A percentile compares a stretch with the other conserved stretches of the same genome.
Conservation (phyloP, 331 rosid species). For the Ulmus americana region DNA sequence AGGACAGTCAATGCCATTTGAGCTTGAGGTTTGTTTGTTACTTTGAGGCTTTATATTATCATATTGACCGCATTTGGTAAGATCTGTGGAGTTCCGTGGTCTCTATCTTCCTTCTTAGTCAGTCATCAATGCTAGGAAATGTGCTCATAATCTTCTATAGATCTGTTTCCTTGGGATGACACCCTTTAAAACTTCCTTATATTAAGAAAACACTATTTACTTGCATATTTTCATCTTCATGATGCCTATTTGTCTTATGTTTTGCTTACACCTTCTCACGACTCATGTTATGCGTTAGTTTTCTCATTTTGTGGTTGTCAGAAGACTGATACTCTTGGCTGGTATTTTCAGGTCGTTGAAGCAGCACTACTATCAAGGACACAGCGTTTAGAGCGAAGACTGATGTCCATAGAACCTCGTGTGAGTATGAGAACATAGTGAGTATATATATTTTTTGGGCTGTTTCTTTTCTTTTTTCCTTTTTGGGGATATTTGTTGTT, state of each 20-base stretch:
- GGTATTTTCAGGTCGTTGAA: constrained; percentile 78
- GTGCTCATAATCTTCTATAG: neutral
- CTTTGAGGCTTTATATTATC: constrained; percentile 19
- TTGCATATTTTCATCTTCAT: neutral
- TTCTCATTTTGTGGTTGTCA: neutral
- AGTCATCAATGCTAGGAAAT: neutral
- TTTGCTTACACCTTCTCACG: neutral
- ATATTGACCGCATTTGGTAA: neutral
- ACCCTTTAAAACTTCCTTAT: too few relatives aligned
- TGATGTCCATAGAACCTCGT: constrained; percentile 91
- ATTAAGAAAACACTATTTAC: too few relatives aligned
- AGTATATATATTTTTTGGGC: constrained; percentile 27
- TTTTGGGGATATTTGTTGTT: neutral
- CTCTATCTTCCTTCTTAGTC: neutral
- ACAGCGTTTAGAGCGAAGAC: constrained; percentile 69
- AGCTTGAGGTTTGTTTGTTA: constrained; percentile 65
- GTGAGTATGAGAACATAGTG: constrained; percentile 92
- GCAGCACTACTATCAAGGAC: constrained; percentile 93
- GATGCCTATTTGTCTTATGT: neutral
- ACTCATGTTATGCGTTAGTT: neutral
- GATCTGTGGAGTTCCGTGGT: neutral
- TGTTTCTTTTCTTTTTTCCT: constrained; percentile 7
- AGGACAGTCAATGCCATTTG: constrained; percentile 92
- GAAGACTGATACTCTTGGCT: neutral
- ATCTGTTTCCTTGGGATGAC: neutral